phyloP scores from a whole-genome alignment of 306 rosid species.

The Fagus crenata region DNA sequence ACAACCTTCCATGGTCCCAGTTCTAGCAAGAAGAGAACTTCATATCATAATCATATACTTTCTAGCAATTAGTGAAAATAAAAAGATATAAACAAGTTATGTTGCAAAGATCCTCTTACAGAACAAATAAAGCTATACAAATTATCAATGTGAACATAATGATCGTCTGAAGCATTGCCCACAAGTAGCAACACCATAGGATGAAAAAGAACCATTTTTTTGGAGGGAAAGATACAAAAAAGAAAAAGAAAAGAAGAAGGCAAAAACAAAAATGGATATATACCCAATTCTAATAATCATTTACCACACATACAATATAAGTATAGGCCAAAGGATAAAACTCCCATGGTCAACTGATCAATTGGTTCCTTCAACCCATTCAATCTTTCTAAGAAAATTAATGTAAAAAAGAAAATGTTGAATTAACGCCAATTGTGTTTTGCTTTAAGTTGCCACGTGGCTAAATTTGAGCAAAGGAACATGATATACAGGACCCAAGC shows the following conservation, averaged over 20 bases:
- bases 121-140: not conserved
- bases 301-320: not conserved
- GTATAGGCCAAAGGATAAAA: not conserved
- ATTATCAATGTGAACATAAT: not conserved
- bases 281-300: not conserved
- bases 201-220: not conserved
- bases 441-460: too few species aligned
- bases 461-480: too few species aligned
- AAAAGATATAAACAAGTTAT: not conserved
- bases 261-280: not conserved
- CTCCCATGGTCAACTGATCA: not conserved
- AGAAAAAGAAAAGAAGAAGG: not conserved
- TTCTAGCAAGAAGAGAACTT: slow-evolving; percentile 46
- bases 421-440: too few species aligned
- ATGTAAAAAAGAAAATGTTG: too few species aligned
- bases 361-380: not conserved
- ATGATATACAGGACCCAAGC: too few species aligned
- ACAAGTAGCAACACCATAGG: too few species aligned
- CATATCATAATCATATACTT: not conserved
- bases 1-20: slow-evolving; percentile 76
- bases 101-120: not conserved
- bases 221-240: not conserved
- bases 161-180: too few species aligned
- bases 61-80: slow-evolving; percentile 2
- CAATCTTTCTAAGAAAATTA: not conserved